Percentiles rank a stretch among this genome's conserved stretches.
These are phyloP conservation scores for Plectranthus barbatus DNA, from an alignment of 257 asterid species.

Conservation along the genomic window DNA sequence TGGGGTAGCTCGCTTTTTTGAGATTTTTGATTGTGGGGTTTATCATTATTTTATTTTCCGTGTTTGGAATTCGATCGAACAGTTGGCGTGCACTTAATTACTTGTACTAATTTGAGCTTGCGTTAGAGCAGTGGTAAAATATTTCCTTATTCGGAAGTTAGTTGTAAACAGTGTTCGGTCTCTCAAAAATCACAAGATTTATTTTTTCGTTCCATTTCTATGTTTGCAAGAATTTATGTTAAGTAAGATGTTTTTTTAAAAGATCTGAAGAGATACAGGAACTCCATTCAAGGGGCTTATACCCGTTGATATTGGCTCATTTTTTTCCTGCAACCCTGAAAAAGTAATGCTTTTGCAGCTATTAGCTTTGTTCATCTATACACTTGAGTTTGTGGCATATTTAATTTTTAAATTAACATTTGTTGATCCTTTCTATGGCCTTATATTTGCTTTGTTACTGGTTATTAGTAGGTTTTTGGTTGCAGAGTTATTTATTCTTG, in stretches of 20 bases:
- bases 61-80: slow-evolving; percentile 7
- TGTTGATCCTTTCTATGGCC: slow-evolving; percentile 17
- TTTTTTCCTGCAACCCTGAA: no score
- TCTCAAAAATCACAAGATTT: neutral
- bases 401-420: neutral
- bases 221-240: neutral
- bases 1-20: neutral
- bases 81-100: neutral
- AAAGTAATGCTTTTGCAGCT: no score
- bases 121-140: neutral
- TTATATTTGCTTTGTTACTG: slow-evolving; percentile 32
- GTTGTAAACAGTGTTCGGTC: neutral
- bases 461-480: slow-evolving; percentile 78
- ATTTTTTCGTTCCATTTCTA: neutral
- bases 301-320: neutral
- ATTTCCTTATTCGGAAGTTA: neutral
- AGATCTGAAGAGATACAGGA: neutral
- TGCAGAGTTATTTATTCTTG: slow-evolving; percentile 73
- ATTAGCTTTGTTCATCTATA: neutral
- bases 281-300: neutral
- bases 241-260: neutral
- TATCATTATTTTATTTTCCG: neutral
- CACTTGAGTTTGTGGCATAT: neutral
- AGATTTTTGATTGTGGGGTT: neutral
- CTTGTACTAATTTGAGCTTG: neutral